Evolutionary conservation across 805 yeast species (phyloP), one percentile per base, ranked within the genome.

Genomic region (Candida endomychidarum): DNA sequence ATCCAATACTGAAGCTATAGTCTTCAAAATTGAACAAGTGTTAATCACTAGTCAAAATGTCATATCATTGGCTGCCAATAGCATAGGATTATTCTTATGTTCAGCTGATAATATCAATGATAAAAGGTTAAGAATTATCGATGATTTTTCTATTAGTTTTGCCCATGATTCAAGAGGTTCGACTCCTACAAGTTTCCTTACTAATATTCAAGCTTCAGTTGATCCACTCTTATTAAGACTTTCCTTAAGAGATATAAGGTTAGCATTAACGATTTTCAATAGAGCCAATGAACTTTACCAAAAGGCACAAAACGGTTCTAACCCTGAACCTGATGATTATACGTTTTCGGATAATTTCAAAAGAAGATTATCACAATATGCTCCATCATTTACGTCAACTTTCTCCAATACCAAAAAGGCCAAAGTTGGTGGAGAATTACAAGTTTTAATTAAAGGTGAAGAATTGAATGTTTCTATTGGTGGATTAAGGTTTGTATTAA

Each of bases 21-120:
- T 91, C 2, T 83, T 93, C 65, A 86, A 86, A 53, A 79, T 89
- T 10, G 95, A 84, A 43, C 96, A 90, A 53, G 61, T 89, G 2
- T 63, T 83, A 32, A 56, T 86, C 3, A 75, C 91, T 0, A 78
- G 83, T 43, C 89, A 84, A 52, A 77, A 80, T 41, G 77, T 83
- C 3, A 61, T 75, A 0, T 75, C 91, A 0, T 56, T 89, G 5
- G 78, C 86, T 19, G 82, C 86, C 0, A 76, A 81, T 47, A 86
- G 84, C 43, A 78, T 89, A 38, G 97, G 98, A 2, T 79, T 93
- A 83, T 93, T 86, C 53, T 64, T 93, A 43, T 78, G 89, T 34
- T 73, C 70, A 17, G 89, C 93, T 95, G 75, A 82, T 48, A 56
- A 75, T 4, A 73, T 71, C 37, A 82, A 81, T n/a, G 73, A 74